Evolutionary conservation across 2,329 filamentous ascomycete genomes (phyloP).

Genomic region (Fusarium sp.): DNA sequence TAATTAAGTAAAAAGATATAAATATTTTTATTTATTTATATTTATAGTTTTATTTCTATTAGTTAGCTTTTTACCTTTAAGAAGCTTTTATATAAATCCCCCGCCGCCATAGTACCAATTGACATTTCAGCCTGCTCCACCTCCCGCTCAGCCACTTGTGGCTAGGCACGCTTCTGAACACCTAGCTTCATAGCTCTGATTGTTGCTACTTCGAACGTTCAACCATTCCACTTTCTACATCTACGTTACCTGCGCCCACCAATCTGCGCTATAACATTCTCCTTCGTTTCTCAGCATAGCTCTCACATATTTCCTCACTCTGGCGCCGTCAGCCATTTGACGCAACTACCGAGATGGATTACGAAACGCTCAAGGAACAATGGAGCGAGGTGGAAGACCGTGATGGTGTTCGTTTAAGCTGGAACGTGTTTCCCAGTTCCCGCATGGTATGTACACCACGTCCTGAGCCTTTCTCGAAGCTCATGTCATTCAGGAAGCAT

Average conservation of each 20-base stretch:
- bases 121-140: too few species aligned
- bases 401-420: constrained; percentile 94
- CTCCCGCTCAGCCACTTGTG: not conserved
- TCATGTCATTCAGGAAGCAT: constrained; percentile 76
- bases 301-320: not conserved
- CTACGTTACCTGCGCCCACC: not conserved
- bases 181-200: constrained; percentile 25
- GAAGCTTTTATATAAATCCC: too few species aligned
- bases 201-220: not conserved
- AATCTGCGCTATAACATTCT: not conserved
- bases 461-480: not conserved
- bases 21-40: too few species aligned
- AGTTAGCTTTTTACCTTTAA: too few species aligned
- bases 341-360: constrained; percentile 73
- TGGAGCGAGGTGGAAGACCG: constrained; percentile 97
- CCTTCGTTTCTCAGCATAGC: not conserved
- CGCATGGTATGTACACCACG: constrained; percentile 78
- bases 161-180: constrained; percentile 23
- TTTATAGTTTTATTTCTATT: too few species aligned
- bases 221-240: not conserved
- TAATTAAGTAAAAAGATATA: too few species aligned
- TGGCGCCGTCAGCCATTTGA: not conserved
- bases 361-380: constrained; percentile 91
- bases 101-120: too few species aligned
- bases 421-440: constrained; percentile 98